Conservation (phyloP, 2,329 filamentous ascomycete species). For the Scedosporium boydii region DNA sequence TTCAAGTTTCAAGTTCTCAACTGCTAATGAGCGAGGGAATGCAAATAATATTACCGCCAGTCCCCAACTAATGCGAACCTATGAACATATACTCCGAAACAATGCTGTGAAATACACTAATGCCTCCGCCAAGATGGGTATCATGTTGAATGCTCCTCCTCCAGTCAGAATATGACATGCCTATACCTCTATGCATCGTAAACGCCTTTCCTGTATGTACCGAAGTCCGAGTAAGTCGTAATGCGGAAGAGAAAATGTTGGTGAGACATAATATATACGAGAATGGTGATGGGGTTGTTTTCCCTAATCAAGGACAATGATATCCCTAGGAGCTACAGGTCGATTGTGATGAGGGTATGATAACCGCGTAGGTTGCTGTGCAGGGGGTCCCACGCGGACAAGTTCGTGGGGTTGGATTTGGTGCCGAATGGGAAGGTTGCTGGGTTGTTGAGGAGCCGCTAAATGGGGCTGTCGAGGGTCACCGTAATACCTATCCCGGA, state of each 20-base stretch:
- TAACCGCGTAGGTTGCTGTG: background rate
- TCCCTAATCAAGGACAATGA: background rate
- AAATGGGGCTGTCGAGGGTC: background rate
- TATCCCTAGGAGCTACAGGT: background rate
- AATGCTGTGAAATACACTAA: background rate
- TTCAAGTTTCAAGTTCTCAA: too few species aligned
- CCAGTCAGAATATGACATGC: background rate
- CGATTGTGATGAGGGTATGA: background rate
- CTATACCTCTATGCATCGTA: background rate
- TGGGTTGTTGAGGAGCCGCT: background rate
- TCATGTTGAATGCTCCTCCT: background rate
- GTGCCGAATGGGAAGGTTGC: background rate
- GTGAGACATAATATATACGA: background rate
- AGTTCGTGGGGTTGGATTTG: background rate
- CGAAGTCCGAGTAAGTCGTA: background rate
- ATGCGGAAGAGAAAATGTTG: background rate
- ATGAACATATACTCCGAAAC: background rate
- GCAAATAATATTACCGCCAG: background rate
- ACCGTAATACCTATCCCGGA: background rate
- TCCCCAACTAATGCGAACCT: background rate
- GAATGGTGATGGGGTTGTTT: background rate
- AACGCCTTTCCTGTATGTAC: background rate
- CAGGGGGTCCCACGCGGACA: background rate
- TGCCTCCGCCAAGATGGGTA: background rate
- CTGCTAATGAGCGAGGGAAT: background rate